A percentile compares a stretch with the other conserved stretches of the same genome.
These are phyloP conservation scores for Pecoramyces ruminantium DNA, from an alignment of 192 early-diverging fungal genomes.

Conservation along the genomic window DNA sequence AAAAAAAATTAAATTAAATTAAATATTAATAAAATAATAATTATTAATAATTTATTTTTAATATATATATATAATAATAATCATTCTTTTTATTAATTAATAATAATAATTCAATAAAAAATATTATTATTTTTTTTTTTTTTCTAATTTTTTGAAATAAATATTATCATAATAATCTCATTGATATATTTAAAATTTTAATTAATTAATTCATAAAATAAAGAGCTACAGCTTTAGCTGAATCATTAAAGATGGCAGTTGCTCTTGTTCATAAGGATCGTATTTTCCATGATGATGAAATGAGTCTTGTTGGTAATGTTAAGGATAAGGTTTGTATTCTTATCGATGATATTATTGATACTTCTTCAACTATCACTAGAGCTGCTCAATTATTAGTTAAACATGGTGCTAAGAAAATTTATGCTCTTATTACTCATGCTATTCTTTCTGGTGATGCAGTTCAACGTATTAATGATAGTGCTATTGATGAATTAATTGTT, in stretches of 20 bases:
- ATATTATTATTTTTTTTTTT: neutral
- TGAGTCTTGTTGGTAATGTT: slow-evolving; percentile 94
- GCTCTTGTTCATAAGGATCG: slow-evolving; percentile 4
- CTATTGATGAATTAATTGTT: slow-evolving; percentile 78
- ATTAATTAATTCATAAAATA: neutral
- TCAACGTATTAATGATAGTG: slow-evolving; percentile 56
- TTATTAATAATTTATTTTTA: no score
- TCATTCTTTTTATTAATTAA: no score
- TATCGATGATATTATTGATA: slow-evolving; percentile 35
- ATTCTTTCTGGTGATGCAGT: slow-evolving; percentile 62
- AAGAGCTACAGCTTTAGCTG: neutral
- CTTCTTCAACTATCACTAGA: neutral
- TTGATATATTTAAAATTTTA: no score
- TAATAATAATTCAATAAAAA: no score
- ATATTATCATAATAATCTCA: no score
- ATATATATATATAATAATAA: no score
- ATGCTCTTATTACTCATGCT: slow-evolving; percentile 6
- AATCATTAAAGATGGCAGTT: neutral
- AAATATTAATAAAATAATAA: no score
- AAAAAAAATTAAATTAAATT: no score
- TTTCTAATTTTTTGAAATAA: neutral
- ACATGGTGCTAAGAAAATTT: neutral
- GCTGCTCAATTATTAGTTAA: neutral
- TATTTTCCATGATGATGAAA: slow-evolving; percentile 9
- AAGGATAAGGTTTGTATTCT: slow-evolving; percentile 75